Evolutionary conservation across 1,284 basidiomycete genomes (phyloP), one percentile per base, ranked within the genome.

Genomic region (Ceratobasidium sp.): DNA sequence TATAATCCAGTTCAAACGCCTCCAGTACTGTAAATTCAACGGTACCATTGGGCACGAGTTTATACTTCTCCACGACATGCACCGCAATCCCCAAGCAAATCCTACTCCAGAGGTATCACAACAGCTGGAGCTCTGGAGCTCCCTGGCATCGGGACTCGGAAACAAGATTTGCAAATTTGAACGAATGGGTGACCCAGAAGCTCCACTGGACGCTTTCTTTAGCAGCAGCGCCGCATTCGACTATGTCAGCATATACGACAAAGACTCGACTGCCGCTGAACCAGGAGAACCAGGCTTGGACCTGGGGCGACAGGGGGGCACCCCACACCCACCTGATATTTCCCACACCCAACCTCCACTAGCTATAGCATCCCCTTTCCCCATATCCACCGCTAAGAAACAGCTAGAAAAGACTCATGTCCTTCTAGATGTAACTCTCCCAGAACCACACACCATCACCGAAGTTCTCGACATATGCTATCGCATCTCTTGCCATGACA

Each of bases 401-500:
- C 3, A 19, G 3, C 29, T 39, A 1, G 16, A 37, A 5, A 22
- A 37, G 9, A n/a, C 31, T 1, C 16, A 11, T 5, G 16, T 16
- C 11, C 29, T 59, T 13, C 34, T 37, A 5, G n/a, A 59, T 7
- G 37, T 59, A 5, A 37, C 13, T 1, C 37, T 59, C 19, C 34
- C 31, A 22, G 56, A 59, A 37, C 19, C 11, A 9, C 31, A 1
- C 16, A 37, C 11, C 22, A 31, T 59, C n/a, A 1, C 29, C 6
- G 31, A 59, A 19, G 56, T 59, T 19, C n/a, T 59, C 34, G 34
- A 59, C 19, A 59, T 39, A 37, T 59, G 56, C 31, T 59, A 59
- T 22, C 56, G 56, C 2, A 19, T 59, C 13, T 37, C 56, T 2
- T 9, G 14, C 34, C 56, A 59, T 59, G 13, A 8, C 31, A 59